Evolutionary conservation across 257 asterid species (phyloP).

Genomic region (Solanum ossicruentum): DNA sequence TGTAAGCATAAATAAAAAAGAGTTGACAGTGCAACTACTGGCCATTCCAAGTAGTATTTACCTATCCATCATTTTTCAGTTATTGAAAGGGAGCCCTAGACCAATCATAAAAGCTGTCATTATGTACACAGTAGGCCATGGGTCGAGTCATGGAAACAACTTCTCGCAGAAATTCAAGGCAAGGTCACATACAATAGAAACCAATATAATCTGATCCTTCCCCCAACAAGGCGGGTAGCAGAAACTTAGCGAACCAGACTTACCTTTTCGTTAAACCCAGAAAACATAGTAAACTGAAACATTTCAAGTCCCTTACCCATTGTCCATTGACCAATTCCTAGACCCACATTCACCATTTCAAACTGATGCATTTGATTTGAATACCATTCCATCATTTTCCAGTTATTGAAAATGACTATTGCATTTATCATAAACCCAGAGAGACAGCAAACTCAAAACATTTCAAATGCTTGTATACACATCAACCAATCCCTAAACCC

Average conservation of each 20-base stretch:
- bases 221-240: not conserved
- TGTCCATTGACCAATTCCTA: not conserved
- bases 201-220: not conserved
- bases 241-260: not conserved
- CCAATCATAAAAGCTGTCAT: not conserved
- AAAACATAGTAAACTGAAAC: not conserved
- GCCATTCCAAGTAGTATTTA: not conserved
- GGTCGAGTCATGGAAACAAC: not conserved
- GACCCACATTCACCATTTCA: not conserved
- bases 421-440: not conserved
- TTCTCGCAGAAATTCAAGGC: not conserved
- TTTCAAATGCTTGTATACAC: not conserved
- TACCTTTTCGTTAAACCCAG: not conserved
- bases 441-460: not conserved
- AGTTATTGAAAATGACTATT: not conserved
- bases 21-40: not conserved
- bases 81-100: not conserved
- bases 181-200: not conserved
- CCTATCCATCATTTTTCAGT: not conserved
- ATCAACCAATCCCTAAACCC: not conserved
- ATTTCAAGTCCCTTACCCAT: not conserved
- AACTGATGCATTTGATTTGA: not conserved
- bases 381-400: not conserved
- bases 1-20: not conserved
- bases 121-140: not conserved